phyloP scores from a whole-genome alignment of 345 rosid species.

The Boechera retrofracta region DNA sequence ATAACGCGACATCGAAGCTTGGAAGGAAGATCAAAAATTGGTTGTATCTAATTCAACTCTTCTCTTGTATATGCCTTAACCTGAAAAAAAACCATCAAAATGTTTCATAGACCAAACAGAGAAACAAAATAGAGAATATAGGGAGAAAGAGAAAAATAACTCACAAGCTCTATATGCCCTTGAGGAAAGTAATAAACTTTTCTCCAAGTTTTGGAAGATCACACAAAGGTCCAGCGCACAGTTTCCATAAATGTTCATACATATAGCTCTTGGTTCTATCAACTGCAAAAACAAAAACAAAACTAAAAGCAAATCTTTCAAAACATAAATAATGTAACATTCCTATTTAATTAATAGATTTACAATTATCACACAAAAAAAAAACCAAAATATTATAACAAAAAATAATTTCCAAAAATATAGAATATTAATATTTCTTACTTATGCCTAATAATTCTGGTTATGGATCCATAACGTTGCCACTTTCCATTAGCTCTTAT shows the following conservation, averaged over 20 bases:
- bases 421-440: neutral
- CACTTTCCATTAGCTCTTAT: neutral
- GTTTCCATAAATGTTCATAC: slow-evolving; percentile 51
- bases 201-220: slow-evolving; percentile 53
- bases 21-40: slow-evolving; percentile 53
- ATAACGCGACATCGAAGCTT: slow-evolving; percentile 58
- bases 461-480: neutral
- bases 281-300: neutral
- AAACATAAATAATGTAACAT: no score
- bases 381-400: neutral
- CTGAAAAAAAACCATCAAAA: slow-evolving; percentile 31
- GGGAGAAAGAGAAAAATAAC: neutral
- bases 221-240: slow-evolving; percentile 57
- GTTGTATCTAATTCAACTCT: slow-evolving; percentile 49
- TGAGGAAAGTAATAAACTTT: slow-evolving; percentile 61
- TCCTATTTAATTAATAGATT: no score
- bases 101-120: neutral
- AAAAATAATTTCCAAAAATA: neutral
- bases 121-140: neutral
- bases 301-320: no score
- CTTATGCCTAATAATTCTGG: neutral
- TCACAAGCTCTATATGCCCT: slow-evolving; percentile 67
- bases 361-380: no score
- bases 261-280: neutral
- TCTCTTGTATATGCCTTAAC: slow-evolving; percentile 45